A percentile compares a stretch with the other conserved stretches of the same genome.
These are phyloP conservation scores for Dryadomyces quercus-mongolicae DNA, from an alignment of 2,329 filamentous ascomycete genomes.

Conservation along the genomic window DNA sequence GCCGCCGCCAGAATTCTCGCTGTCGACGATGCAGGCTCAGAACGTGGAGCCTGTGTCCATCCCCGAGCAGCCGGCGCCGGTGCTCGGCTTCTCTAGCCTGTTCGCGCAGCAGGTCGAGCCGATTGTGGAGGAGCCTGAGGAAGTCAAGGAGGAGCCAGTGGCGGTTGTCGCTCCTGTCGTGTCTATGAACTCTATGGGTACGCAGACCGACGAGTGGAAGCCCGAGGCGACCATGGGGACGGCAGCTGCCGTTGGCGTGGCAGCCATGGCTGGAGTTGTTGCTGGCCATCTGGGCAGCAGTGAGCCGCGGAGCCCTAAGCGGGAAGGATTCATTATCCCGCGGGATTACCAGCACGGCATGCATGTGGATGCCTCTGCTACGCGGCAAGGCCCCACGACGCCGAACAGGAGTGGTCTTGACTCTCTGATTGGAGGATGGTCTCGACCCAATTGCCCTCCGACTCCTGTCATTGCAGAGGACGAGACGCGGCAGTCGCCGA, in stretches of 20 bases:
- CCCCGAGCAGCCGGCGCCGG: constrained; percentile 9
- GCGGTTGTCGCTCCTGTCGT: neutral
- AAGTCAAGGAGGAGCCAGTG: neutral
- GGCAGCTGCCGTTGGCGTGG: constrained; percentile 3
- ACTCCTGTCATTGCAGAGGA: constrained; percentile 50
- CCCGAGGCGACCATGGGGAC: neutral
- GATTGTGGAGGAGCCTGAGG: constrained; percentile 3
- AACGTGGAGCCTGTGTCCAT: constrained; percentile 16
- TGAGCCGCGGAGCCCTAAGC: constrained; percentile 31
- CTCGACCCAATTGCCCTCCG: constrained; percentile 25
- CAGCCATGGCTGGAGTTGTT: neutral
- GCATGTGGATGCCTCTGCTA: neutral
- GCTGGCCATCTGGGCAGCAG: constrained; percentile 30
- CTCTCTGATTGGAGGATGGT: constrained; percentile 31
- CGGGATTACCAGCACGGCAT: constrained; percentile 22
- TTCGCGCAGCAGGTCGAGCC: constrained; percentile 5
- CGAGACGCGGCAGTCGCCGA: constrained; percentile 43
- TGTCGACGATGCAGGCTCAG: constrained; percentile 25
- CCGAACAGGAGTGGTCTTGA: constrained; percentile 28
- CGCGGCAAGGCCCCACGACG: constrained; percentile 20
- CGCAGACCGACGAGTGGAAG: constrained; percentile 12
- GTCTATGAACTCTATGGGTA: constrained; percentile 11
- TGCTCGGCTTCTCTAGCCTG: constrained; percentile 6
- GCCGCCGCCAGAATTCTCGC: constrained; percentile 14
- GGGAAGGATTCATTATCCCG: constrained; percentile 45